These are phyloP conservation scores for Flaveria trinervia DNA, from an alignment of 129 eudicot genomes.

Conservation along the genomic window DNA sequence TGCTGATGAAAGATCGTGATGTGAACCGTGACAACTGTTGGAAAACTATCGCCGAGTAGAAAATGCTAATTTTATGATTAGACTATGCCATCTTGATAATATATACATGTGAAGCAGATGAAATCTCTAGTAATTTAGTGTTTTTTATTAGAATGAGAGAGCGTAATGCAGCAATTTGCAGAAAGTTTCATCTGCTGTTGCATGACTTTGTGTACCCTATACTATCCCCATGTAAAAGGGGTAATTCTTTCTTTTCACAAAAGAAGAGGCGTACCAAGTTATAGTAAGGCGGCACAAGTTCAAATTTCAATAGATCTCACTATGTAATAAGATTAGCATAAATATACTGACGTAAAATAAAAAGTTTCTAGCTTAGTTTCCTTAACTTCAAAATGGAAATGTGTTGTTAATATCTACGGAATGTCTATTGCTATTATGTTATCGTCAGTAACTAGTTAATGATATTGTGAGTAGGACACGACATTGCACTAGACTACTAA, in stretches of 20 bases:
- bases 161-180: not conserved
- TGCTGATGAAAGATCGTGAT: not conserved
- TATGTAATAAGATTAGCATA: not conserved
- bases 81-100: constrained; percentile 10
- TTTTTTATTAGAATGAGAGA: not conserved
- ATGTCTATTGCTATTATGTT: not conserved
- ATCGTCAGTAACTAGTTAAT: not conserved
- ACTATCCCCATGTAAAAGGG: no score
- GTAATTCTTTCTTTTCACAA: no score
- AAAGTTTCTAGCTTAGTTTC: not conserved
- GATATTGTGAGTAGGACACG: constrained; percentile 1
- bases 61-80: not conserved
- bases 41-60: no score
- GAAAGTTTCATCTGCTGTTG: not conserved
- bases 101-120: not conserved
- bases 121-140: not conserved
- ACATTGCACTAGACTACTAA: constrained; percentile 2
- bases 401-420: not conserved
- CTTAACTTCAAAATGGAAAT: not conserved
- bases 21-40: no score
- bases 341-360: not conserved
- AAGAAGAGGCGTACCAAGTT: not conserved
- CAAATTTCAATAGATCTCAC: not conserved
- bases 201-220: not conserved
- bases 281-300: not conserved